Percentiles rank a stretch among this genome's conserved stretches.
These are phyloP conservation scores for Chrysoporthe deuterocubensis DNA, from an alignment of 2,329 filamentous ascomycete species.

Conservation along the genomic window DNA sequence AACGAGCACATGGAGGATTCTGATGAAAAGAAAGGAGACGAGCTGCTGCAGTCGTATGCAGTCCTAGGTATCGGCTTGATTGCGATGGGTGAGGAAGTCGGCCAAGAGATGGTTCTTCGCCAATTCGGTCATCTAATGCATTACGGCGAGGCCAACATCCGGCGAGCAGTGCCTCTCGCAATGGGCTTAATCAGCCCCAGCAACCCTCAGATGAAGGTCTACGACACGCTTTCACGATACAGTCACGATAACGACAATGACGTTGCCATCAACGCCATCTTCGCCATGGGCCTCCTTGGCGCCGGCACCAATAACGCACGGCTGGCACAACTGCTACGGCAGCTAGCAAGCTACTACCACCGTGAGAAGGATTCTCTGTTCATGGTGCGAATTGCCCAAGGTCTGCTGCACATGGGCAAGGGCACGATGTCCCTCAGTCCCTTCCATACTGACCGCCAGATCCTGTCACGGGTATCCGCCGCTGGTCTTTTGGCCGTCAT, in stretches of 20 bases:
- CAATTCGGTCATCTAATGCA: slow-evolving; percentile 99
- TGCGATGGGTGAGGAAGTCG: slow-evolving; percentile 97
- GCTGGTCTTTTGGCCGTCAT: slow-evolving; percentile 89
- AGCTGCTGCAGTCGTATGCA: slow-evolving; percentile 93
- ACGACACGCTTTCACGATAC: slow-evolving; percentile 96
- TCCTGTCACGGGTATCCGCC: slow-evolving; percentile 88
- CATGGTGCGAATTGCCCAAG: slow-evolving; percentile 98
- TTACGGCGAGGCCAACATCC: slow-evolving; percentile 96
- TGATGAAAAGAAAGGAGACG: slow-evolving; percentile 93
- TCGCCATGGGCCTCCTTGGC: slow-evolving; percentile 96
- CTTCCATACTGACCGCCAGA: slow-evolving; percentile 98
- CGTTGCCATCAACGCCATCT: slow-evolving; percentile 97
- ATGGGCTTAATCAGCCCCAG: slow-evolving; percentile 97
- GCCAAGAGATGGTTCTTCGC: slow-evolving; percentile 97
- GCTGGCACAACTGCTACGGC: slow-evolving; percentile 88
- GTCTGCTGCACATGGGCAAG: slow-evolving; percentile 98
- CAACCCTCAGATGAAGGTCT: slow-evolving; percentile 99
- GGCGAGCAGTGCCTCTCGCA: slow-evolving; percentile 91
- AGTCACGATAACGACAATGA: slow-evolving; percentile 99
- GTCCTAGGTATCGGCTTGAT: slow-evolving; percentile 93
- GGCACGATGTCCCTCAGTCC: slow-evolving; percentile 93
- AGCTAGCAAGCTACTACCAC: slow-evolving; percentile 98
- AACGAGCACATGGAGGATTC: slow-evolving; percentile 96
- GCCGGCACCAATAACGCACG: slow-evolving; percentile 98
- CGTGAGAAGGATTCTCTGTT: slow-evolving; percentile 94